A percentile compares a stretch with the other conserved stretches of the same genome.
Evolutionary conservation across 129 eudicot genomes (phyloP).

Genomic region (Escallonia herrerae): DNA sequence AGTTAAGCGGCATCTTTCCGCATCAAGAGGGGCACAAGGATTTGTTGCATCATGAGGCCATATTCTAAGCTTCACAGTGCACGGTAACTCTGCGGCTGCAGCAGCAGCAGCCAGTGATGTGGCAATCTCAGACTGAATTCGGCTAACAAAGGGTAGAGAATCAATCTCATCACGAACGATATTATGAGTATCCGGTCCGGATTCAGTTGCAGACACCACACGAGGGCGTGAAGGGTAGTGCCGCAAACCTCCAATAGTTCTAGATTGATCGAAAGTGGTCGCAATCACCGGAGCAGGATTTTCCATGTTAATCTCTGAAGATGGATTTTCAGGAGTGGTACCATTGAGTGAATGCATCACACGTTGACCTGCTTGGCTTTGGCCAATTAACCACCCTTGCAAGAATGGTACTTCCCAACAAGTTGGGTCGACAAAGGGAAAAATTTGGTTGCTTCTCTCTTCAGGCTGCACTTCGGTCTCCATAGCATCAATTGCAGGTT

Average conservation of each 20-base stretch:
- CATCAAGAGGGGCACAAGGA: slow-evolving; percentile 66
- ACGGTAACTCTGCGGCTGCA: slow-evolving; percentile 88
- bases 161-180: slow-evolving; percentile 31
- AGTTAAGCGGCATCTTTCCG: slow-evolving; percentile 61
- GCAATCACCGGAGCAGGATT: slow-evolving; percentile 28
- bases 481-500: slow-evolving; percentile 44
- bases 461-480: slow-evolving; percentile 44
- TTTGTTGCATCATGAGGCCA: slow-evolving; percentile 81
- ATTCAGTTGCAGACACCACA: slow-evolving; percentile 15
- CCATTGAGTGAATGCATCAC: slow-evolving; percentile 29
- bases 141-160: slow-evolving; percentile 48
- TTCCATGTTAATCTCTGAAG: slow-evolving; percentile 13
- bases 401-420: slow-evolving; percentile 78
- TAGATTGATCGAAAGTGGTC: slow-evolving; percentile 18
- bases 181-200: slow-evolving; percentile 23
- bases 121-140: slow-evolving; percentile 74
- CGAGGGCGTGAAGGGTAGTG: slow-evolving; percentile 45
- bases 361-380: slow-evolving; percentile 74
- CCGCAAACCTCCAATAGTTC: slow-evolving; percentile 28
- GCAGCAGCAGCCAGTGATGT: slow-evolving; percentile 76
- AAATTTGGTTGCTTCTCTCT: slow-evolving; percentile 36
- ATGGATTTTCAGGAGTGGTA: slow-evolving; percentile 23
- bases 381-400: slow-evolving; percentile 95
- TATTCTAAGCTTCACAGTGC: slow-evolving; percentile 91
- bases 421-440: slow-evolving; percentile 58